phyloP scores from a whole-genome alignment of 2,329 filamentous ascomycete species.

The Penicillium hesseltinei region DNA sequence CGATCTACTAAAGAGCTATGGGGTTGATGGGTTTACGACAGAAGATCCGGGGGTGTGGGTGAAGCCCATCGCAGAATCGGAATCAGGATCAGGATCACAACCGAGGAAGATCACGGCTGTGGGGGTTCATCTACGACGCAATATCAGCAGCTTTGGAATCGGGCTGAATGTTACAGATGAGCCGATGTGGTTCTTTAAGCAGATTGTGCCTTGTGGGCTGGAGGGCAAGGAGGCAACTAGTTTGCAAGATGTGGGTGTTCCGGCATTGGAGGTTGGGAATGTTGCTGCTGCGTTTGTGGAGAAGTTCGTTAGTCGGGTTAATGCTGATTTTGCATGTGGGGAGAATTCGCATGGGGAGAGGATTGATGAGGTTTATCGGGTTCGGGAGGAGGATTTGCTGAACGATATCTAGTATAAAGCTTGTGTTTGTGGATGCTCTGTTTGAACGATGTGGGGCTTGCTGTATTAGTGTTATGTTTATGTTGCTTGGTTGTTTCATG shows the following conservation, averaged over 20 bases:
- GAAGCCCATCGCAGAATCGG: conserved; percentile 1
- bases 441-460: neutral
- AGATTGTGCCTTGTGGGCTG: conserved; percentile 89
- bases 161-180: conserved; percentile 58
- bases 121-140: conserved; percentile 83
- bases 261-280: conserved; percentile 36
- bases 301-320: conserved; percentile 40
- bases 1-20: conserved; percentile 59
- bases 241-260: conserved; percentile 55
- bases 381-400: conserved; percentile 33
- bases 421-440: neutral
- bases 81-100: conserved; percentile 7
- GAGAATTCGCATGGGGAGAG: conserved; percentile 30
- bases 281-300: conserved; percentile 39
- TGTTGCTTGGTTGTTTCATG: neutral
- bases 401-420: neutral
- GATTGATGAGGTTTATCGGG: conserved; percentile 42
- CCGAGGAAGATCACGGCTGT: conserved; percentile 77
- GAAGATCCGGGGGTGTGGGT: conserved; percentile 87
- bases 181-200: conserved; percentile 64
- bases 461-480: neutral
- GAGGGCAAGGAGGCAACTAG: conserved; percentile 77
- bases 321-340: conserved; percentile 36
- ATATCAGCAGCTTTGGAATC: conserved; percentile 80
- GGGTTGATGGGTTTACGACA: conserved; percentile 62